These are phyloP conservation scores for Gossypium sturtianum DNA, from an alignment of 345 rosid genomes.

Conservation along the genomic window DNA sequence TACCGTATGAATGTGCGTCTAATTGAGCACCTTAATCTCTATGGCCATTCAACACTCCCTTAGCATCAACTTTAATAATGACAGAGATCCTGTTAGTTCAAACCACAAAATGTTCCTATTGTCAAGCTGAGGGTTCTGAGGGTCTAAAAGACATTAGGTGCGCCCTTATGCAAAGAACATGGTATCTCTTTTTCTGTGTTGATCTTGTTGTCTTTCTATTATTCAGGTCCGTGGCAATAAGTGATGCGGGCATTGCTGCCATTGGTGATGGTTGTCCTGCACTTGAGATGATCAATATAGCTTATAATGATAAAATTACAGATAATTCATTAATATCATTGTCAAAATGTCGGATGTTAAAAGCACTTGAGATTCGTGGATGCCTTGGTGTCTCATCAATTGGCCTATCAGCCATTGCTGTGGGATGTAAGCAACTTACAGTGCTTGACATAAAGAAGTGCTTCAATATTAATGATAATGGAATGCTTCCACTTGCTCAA, in stretches of 20 bases:
- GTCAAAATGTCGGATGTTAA: conserved; percentile 30
- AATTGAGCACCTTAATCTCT: background rate
- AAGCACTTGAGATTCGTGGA: conserved; percentile 38
- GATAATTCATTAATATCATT: conserved; percentile 34
- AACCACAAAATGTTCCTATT: background rate
- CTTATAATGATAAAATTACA: conserved; percentile 37
- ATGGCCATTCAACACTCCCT: background rate
- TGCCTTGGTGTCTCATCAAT: conserved; percentile 33
- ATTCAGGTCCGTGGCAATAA: conserved; percentile 27
- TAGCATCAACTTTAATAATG: background rate
- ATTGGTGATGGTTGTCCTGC: conserved; percentile 28
- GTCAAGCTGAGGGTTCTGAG: background rate
- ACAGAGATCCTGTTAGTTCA: background rate
- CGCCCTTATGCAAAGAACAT: background rate
- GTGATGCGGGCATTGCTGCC: conserved; percentile 29
- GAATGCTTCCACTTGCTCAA: conserved; percentile 40
- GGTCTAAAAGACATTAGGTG: background rate
- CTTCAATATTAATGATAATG: conserved; percentile 30
- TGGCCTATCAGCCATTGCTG: conserved; percentile 36
- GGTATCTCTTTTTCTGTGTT: background rate
- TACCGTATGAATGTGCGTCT: background rate
- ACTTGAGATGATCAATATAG: conserved; percentile 37
- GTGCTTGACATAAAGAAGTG: conserved; percentile 44
- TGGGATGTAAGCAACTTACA: conserved; percentile 29
- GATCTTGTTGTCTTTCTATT: background rate